Base-by-base conservation (phyloP, 495 filamentous ascomycete species). In the Penicillium longicatenatum region DNA sequence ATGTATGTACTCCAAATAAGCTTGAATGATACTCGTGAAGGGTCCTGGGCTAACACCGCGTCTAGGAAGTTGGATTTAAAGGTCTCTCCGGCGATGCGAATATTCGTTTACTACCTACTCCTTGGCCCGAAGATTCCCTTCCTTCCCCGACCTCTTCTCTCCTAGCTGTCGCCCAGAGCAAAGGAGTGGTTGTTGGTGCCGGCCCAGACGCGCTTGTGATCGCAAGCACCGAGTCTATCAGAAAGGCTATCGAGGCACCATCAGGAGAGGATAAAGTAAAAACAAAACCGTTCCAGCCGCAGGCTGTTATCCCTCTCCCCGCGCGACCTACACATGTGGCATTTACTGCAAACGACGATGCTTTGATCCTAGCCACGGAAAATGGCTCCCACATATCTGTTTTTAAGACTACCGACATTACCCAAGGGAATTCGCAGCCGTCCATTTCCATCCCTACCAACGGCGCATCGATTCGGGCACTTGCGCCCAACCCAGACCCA, bases 131-230 rank as follows among this genome's bases (percentile, higher is more conserved):
- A 26, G 78, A 89, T 57, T 70, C 80, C 17, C 79, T 92, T 46
- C 95, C 94, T n/a, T 77, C 85, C 10, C 82, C 92, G 4, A 92
- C 88, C 22, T 84, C 89, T 43, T 90, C 91, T n/a, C 86, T 99
- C 37, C 78, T 99, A 47, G 87, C 87, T 64, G 82, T 98, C 61
- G 92, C 95, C 31, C 84, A 89, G 17, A 84, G 78, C 51, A 88
- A 86, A 72, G 92, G 91, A 19, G 76, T 98, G 6, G 79, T 97
- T 42, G 94, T 92, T 50, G 95, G 92, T 44, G 94, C 91, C 51
- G 87, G 89, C 11, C 93, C 93, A 26, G 87, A 94, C 61, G 77
- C 81, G 43, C 79, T 99, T 2, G 75, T 89, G 47, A 67, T 99
- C 48, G 87, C 91, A 11, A 86, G 78, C 10, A 92, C 92, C n/a